These are phyloP conservation scores for Lentinula raphanica DNA, from an alignment of 768 basidiomycete species.

Conservation along the genomic window DNA sequence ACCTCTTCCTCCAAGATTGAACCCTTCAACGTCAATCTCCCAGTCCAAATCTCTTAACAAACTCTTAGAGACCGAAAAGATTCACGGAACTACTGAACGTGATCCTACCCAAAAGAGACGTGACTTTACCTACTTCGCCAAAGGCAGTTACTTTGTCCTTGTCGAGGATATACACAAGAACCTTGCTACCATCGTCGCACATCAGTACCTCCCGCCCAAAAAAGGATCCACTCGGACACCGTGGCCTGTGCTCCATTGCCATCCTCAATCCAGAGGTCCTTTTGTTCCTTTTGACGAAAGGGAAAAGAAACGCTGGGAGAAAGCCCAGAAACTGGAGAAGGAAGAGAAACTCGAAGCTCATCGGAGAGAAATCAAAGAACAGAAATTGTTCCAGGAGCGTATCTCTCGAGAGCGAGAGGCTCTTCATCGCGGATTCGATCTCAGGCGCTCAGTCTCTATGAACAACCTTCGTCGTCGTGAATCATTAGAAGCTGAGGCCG, in stretches of 20 bases:
- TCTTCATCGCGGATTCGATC: constrained; percentile 38
- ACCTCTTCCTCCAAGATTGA: constrained; percentile 16
- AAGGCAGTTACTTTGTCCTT: constrained; percentile 72
- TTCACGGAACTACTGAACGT: constrained; percentile 86
- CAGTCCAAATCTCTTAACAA: constrained; percentile 50
- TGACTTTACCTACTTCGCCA: constrained; percentile 83
- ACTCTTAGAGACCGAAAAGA: constrained; percentile 73
- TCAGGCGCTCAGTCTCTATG: constrained; percentile 73
- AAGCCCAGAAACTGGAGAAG: constrained; percentile 42
- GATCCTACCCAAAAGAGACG: constrained; percentile 85
- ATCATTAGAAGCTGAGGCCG: constrained; percentile 34
- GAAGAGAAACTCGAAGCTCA: constrained; percentile 30
- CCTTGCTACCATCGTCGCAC: constrained; percentile 76
- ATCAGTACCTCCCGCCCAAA: constrained; percentile 68
- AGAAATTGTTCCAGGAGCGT: constrained; percentile 28
- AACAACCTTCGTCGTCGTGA: constrained; percentile 62
- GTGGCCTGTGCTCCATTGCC: constrained; percentile 84
- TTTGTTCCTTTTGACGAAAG: constrained; percentile 72
- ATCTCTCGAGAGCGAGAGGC: constrained; percentile 35
- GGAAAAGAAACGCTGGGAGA: constrained; percentile 66
- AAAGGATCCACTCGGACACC: constrained; percentile 50
- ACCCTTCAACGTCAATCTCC: constrained; percentile 22
- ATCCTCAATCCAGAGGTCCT: constrained; percentile 67
- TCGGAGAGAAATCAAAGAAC: constrained; percentile 25
- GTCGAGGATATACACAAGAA: constrained; percentile 88